A percentile compares a stretch with the other conserved stretches of the same genome.
These are phyloP conservation scores for Scheffersomyces spartinae DNA, from an alignment of 805 yeast species.

Conservation along the genomic window DNA sequence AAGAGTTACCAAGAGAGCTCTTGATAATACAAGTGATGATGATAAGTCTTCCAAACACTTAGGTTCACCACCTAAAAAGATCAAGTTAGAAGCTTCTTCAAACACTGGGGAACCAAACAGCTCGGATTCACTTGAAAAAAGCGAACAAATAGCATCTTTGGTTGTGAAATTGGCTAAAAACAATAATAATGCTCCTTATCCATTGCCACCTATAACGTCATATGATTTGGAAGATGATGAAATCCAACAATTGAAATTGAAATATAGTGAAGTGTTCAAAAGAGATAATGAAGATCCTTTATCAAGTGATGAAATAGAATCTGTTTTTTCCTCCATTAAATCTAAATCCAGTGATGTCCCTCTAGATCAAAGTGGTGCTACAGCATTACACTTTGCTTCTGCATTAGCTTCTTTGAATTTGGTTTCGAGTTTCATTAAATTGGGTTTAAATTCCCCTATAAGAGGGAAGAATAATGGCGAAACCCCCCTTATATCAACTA, in stretches of 20 bases:
- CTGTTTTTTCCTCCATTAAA: constrained; percentile 11
- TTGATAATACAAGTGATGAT: constrained; percentile 7
- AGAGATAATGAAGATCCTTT: constrained; percentile 11
- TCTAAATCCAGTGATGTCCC: constrained; percentile 19
- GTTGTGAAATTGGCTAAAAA: constrained; percentile 2
- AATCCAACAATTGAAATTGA: constrained; percentile 19
- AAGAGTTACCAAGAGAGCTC: constrained; percentile 9
- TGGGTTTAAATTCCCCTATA: constrained; percentile 25
- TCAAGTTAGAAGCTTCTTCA: constrained; percentile 7
- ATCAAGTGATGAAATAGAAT: constrained; percentile 12
- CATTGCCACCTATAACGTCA: constrained; percentile 20
- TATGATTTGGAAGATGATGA: constrained; percentile 11
- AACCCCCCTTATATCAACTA: constrained; percentile 53
- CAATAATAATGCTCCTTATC: constrained; percentile 25
- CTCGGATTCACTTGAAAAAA: no score
- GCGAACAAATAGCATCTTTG: no score
- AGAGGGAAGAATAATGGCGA: constrained; percentile 29
- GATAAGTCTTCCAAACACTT: constrained; percentile 1
- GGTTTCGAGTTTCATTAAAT: constrained; percentile 21
- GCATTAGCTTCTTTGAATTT: constrained; percentile 26
- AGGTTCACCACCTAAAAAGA: constrained; percentile 24
- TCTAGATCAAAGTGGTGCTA: constrained; percentile 27
- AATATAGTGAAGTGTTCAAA: constrained; percentile 25
- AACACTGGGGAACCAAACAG: no score
- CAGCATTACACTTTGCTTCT: constrained; percentile 32